These are phyloP conservation scores for Aspergillus carlsbadensis DNA, from an alignment of 495 filamentous ascomycete species.

Conservation along the genomic window DNA sequence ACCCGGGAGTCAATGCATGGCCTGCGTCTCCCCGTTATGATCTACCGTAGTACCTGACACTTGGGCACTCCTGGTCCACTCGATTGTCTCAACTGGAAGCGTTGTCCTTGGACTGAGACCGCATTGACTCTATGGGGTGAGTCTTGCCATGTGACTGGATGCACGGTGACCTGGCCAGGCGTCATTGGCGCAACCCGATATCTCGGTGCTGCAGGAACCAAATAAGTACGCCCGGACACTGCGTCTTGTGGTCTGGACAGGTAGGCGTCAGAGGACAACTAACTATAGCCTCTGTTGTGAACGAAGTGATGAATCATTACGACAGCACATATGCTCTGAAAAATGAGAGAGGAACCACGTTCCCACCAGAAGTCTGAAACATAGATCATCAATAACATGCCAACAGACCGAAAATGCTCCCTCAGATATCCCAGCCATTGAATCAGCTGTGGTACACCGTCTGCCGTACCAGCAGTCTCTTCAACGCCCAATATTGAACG, in stretches of 20 bases:
- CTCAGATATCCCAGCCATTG: neutral
- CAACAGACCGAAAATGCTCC: neutral
- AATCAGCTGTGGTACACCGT: neutral
- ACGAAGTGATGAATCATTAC: slow-evolving; percentile 2
- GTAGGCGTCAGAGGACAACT: neutral
- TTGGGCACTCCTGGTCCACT: slow-evolving; percentile 2
- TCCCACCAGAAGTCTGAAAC: neutral
- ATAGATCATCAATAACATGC: neutral
- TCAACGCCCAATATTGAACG: neutral
- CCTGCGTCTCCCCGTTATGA: slow-evolving; percentile 9
- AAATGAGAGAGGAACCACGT: neutral
- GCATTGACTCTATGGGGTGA: neutral
- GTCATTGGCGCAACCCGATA: slow-evolving; percentile 2
- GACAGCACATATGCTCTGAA: neutral
- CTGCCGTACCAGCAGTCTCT: too few species aligned
- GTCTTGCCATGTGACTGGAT: slow-evolving; percentile 6
- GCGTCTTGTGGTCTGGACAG: too few species aligned
- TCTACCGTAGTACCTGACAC: slow-evolving; percentile 14
- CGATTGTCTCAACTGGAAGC: neutral
- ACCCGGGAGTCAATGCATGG: slow-evolving; percentile 10
- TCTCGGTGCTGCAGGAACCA: neutral
- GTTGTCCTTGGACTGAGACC: slow-evolving; percentile 6
- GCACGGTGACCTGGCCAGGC: slow-evolving; percentile 1
- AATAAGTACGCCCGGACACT: neutral
- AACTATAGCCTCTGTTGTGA: neutral